These are phyloP conservation scores for Cercospora zeina DNA, from an alignment of 2,329 filamentous ascomycete species.

Conservation along the genomic window DNA sequence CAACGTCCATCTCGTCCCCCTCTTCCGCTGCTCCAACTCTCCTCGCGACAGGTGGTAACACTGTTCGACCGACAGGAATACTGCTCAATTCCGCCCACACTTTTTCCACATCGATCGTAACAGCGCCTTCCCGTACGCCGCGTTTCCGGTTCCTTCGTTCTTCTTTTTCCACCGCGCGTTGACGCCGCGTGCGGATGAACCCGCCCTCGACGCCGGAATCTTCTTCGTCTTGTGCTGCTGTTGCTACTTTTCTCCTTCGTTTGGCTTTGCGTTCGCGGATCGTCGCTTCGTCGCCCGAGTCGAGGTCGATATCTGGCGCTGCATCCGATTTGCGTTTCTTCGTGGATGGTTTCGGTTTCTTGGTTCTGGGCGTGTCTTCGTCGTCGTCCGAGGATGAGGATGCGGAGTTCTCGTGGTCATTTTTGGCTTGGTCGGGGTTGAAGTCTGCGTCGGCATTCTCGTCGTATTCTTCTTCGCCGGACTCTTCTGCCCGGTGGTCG, in stretches of 20 bases:
- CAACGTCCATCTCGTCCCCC: slow-evolving; percentile 25
- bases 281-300: slow-evolving; percentile 60
- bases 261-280: slow-evolving; percentile 50
- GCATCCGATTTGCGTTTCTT: slow-evolving; percentile 45
- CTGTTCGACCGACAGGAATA: slow-evolving; percentile 36
- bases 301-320: slow-evolving; percentile 41
- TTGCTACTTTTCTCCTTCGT: slow-evolving; percentile 43
- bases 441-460: slow-evolving; percentile 50
- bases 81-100: slow-evolving; percentile 56
- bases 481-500: slow-evolving; percentile 23
- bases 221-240: slow-evolving; percentile 30
- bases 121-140: slow-evolving; percentile 45
- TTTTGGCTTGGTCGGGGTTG: slow-evolving; percentile 41
- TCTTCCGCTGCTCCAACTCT: slow-evolving; percentile 5
- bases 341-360: slow-evolving; percentile 28
- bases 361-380: slow-evolving; percentile 17
- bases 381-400: slow-evolving; percentile 43
- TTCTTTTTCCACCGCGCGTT: slow-evolving; percentile 53
- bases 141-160: slow-evolving; percentile 51
- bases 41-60: slow-evolving; percentile 20
- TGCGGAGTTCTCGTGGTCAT: slow-evolving; percentile 37
- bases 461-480: slow-evolving; percentile 43
- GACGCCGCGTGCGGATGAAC: slow-evolving; percentile 56
- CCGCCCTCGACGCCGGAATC: slow-evolving; percentile 51
- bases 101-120: slow-evolving; percentile 58